These are phyloP conservation scores for Skeletonema potamos DNA, from an alignment of 108 stramenopile genomes.

Conservation along the genomic window DNA sequence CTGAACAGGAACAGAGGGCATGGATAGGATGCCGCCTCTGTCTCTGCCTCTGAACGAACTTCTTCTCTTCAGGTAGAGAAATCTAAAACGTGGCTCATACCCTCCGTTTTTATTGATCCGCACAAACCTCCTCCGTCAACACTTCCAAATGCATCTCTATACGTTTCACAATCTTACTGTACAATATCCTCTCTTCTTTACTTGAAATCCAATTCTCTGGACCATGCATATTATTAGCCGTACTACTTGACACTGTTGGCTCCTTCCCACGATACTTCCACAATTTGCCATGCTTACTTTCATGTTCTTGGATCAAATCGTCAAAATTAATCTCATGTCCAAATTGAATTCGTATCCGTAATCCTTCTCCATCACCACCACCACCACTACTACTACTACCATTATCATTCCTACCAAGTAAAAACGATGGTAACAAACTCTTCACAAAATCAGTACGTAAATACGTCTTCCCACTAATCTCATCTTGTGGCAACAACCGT, in stretches of 20 bases:
- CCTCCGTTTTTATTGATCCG: too few species aligned
- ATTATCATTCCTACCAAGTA: not conserved
- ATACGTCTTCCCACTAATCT: constrained; percentile 34
- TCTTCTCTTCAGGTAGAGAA: too few species aligned
- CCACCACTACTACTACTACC: not conserved
- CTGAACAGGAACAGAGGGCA: too few species aligned
- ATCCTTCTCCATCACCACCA: constrained; percentile 11
- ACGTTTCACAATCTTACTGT: constrained; percentile 41
- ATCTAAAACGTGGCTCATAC: too few species aligned
- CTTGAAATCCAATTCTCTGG: constrained; percentile 23
- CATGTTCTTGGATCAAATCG: constrained; percentile 57
- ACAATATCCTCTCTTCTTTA: constrained; percentile 40
- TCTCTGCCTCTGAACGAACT: too few species aligned
- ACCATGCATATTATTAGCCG: not conserved
- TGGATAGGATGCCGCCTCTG: too few species aligned
- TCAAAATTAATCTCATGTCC: constrained; percentile 49
- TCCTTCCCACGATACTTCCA: constrained; percentile 43
- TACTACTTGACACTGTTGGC: not conserved
- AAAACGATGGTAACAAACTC: constrained; percentile 3
- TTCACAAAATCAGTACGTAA: constrained; percentile 7
- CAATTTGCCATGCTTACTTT: constrained; percentile 44
- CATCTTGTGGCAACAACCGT: constrained; percentile 58
- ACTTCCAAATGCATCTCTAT: constrained; percentile 42
- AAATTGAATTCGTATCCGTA: constrained; percentile 32
- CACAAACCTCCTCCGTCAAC: constrained; percentile 39